Percentiles rank a stretch among this genome's conserved stretches.
Evolutionary conservation across 1,284 basidiomycete species (phyloP).

Genomic region (Mycosarcoma mackinlayi): DNA sequence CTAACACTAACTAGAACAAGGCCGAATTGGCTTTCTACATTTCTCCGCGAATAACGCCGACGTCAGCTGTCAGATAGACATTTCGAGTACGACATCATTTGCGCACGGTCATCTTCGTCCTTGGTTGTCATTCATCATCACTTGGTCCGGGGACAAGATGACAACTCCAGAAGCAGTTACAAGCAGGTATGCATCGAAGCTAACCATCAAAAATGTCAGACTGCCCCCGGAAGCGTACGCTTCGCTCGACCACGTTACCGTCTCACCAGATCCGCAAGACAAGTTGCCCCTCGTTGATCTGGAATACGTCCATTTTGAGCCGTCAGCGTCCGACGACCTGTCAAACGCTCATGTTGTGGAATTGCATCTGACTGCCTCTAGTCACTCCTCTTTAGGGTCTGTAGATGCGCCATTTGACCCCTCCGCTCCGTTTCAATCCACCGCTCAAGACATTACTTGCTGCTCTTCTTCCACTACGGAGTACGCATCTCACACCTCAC

Average conservation of each 20-base stretch:
- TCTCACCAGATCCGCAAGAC: neutral
- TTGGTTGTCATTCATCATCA: neutral
- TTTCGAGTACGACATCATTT: slow-evolving; percentile 1
- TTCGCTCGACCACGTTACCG: slow-evolving; percentile 1
- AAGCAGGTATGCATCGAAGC: neutral
- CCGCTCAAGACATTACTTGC: neutral
- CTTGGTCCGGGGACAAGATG: neutral
- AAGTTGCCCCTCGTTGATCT: slow-evolving; percentile 21
- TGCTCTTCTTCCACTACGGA: neutral
- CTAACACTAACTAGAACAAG: too few species aligned
- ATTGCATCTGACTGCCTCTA: slow-evolving; percentile 8
- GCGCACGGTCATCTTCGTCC: neutral
- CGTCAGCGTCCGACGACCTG: neutral
- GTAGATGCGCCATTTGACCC: neutral
- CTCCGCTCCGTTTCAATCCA: slow-evolving; percentile 3
- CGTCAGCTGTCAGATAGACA: neutral
- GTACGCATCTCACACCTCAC: neutral
- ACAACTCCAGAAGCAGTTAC: neutral
- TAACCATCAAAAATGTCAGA: slow-evolving; percentile 17
- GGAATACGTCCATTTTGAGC: slow-evolving; percentile 10
- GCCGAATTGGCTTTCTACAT: too few species aligned
- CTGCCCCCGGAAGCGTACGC: slow-evolving; percentile 17
- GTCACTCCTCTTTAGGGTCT: neutral
- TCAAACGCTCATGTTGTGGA: neutral
- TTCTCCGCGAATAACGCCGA: slow-evolving; percentile 14